Conservation (phyloP, 768 basidiomycete genomes). For the Neoboletus subvelutipes region DNA sequence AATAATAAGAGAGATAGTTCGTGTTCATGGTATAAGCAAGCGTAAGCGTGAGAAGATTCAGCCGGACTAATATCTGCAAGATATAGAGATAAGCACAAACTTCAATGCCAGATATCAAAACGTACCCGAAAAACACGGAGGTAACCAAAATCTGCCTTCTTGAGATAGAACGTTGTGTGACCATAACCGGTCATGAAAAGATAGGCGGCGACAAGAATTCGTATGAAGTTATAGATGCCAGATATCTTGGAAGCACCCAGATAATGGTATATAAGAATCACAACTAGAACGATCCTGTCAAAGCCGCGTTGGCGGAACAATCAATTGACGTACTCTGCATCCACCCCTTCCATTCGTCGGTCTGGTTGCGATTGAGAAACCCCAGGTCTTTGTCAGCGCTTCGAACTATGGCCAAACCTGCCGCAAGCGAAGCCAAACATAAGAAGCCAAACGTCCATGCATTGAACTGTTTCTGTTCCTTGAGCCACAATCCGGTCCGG, state of each 20-base stretch:
- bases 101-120: neutral
- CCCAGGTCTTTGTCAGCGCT: conserved; percentile 80
- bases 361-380: conserved; percentile 89
- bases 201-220: conserved; percentile 85
- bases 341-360: conserved; percentile 98
- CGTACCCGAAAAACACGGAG: conserved; percentile 69
- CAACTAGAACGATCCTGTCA: conserved; percentile 48
- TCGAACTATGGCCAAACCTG: conserved; percentile 66
- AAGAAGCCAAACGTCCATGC: conserved; percentile 65
- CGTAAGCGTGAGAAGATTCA: conserved; percentile 80
- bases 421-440: conserved; percentile 48
- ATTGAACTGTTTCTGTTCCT: conserved; percentile 85
- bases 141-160: conserved; percentile 86
- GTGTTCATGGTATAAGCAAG: conserved; percentile 92
- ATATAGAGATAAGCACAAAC: conserved; percentile 1
- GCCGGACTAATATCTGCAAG: conserved; percentile 66
- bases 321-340: conserved; percentile 74
- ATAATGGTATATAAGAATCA: conserved; percentile 92
- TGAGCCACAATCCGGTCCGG: conserved; percentile 83
- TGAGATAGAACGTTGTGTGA: conserved; percentile 84
- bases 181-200: conserved; percentile 95
- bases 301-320: neutral
- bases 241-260: conserved; percentile 85
- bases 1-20: conserved; percentile 89
- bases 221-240: conserved; percentile 91